Conservation (phyloP, 805 yeast genomes). For the Cyberlindnera meyerae region DNA sequence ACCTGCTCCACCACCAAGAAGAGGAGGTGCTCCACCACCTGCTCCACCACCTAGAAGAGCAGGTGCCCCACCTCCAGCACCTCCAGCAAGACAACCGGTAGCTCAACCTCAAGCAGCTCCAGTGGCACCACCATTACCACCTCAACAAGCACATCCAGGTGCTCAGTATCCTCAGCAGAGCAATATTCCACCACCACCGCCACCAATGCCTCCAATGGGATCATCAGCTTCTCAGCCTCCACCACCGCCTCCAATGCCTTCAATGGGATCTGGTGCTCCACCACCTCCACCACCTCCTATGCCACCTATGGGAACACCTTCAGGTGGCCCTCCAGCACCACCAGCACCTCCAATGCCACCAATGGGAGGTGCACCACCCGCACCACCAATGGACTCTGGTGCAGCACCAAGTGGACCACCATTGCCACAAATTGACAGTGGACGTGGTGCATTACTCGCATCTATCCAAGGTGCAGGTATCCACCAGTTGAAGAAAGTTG, state of each 20-base stretch:
- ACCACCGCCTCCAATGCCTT: too few species aligned
- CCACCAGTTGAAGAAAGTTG: constrained; percentile 66
- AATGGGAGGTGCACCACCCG: constrained; percentile 27
- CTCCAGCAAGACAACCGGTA: constrained; percentile 17
- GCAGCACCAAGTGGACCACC: constrained; percentile 22
- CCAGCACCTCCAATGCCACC: constrained; percentile 23
- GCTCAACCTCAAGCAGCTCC: constrained; percentile 23
- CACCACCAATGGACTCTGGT: constrained; percentile 20
- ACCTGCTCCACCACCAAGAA: constrained; percentile 23
- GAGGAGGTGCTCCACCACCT: constrained; percentile 21
- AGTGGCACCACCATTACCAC: constrained; percentile 14
- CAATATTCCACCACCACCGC: constrained; percentile 1
- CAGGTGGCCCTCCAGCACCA: constrained; percentile 11
- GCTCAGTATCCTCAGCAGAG: constrained; percentile 16
- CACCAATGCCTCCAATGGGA: background rate
- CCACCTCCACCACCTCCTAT: constrained; percentile 12
- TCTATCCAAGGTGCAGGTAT: constrained; percentile 79
- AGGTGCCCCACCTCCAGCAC: constrained; percentile 19
- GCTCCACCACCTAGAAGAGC: constrained; percentile 24
- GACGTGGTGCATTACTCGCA: constrained; percentile 78
- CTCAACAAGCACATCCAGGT: constrained; percentile 1
- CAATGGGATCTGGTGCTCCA: constrained; percentile 1
- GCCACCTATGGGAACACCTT: constrained; percentile 7
- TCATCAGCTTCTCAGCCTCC: too few species aligned
- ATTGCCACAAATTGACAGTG: constrained; percentile 40